Percentiles rank a stretch among this genome's conserved stretches.
phyloP scores from a whole-genome alignment of 2,329 filamentous ascomycete genomes.

The Neonectria coccinea region DNA sequence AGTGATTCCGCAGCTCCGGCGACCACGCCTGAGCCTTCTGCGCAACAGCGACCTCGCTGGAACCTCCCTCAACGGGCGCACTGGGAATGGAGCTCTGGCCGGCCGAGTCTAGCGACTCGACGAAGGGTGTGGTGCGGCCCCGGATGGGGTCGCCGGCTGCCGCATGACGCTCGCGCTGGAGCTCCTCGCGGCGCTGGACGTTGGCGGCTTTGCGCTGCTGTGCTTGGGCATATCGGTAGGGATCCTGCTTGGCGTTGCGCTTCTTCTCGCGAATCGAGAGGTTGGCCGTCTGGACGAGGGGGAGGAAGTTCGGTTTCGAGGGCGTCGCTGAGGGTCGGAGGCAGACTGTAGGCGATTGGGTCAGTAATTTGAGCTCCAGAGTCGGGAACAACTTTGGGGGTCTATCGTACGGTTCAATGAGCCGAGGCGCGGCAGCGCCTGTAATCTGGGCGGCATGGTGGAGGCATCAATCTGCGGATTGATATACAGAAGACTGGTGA shows the following conservation, averaged over 20 bases:
- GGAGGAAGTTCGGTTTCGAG: constrained; percentile 63
- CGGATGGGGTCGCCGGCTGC: constrained; percentile 82
- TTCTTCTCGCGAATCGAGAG: constrained; percentile 72
- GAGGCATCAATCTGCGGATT: constrained; percentile 43
- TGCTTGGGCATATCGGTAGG: constrained; percentile 84
- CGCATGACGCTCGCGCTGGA: constrained; percentile 73
- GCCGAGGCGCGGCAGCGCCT: constrained; percentile 69
- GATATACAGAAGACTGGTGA: constrained; percentile 38
- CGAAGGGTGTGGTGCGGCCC: constrained; percentile 83
- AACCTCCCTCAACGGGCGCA: constrained; percentile 55
- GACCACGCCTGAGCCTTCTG: constrained; percentile 59
- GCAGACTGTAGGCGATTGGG: constrained; percentile 62
- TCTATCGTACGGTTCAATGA: constrained; percentile 67
- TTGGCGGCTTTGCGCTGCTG: constrained; percentile 88
- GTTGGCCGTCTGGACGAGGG: constrained; percentile 73
- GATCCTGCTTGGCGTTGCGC: constrained; percentile 77
- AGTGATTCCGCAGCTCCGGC: constrained; percentile 77
- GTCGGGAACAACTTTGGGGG: not conserved
- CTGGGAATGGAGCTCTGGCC: constrained; percentile 58
- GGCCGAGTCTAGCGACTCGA: constrained; percentile 81
- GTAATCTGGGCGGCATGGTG: constrained; percentile 77
- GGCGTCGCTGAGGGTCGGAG: constrained; percentile 65
- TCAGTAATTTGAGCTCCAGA: constrained; percentile 34
- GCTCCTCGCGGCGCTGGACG: constrained; percentile 76
- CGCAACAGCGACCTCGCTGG: constrained; percentile 54